Evolutionary conservation across 164 flowering plant genomes (phyloP), one percentile per base, ranked within the genome.

Genomic region (Piper longum): DNA sequence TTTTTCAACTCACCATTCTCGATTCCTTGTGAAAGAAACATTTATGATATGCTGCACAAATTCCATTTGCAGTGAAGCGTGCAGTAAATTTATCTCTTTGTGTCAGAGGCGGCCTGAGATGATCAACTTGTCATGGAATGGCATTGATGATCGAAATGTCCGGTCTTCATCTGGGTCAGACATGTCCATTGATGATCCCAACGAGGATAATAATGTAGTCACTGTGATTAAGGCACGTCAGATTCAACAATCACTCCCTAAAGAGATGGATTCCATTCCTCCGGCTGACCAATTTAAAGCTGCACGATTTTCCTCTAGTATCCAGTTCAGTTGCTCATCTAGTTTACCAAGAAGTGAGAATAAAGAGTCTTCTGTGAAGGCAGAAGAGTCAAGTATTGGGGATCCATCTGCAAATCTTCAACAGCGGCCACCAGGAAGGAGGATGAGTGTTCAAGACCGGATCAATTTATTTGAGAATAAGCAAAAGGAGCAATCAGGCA

Each of bases 391-490:
- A 44, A 69, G 67, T 43, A 62, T 13, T 65, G 56, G 65, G 2
- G 81, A 73, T 17, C 62, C 66, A 13, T 41, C 70, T 17, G 52
- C 41, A 4, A 9, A 59, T 7, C 59, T 60, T 68, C 57, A 75
- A 11, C 45, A 71, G 11, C 62, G 77, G 43, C 96, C 73, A 65
- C 83, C 82, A 0, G 57, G 81, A 0, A 80, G 96, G 75, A 78
- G 96, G 69, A 86, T 92, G 36, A 92, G 98, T 60, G 98, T 92
- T 62, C 98, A 92, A 74, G 98, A 92, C 64, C 79, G 98, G 17
- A 89, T 92, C 63, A 89, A 74, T 63, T 63, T 92, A 66, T 92
- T 92, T 75, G 98, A 92, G 79, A 92, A 74, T 73, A 92, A 89
- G 64, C 96, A 88, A 75, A 85, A 89, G 73, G 96, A 88, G 71